These are phyloP conservation scores for Leptomonas pyrrhocoris DNA, from an alignment of 208 protist genomes.

Conservation along the genomic window DNA sequence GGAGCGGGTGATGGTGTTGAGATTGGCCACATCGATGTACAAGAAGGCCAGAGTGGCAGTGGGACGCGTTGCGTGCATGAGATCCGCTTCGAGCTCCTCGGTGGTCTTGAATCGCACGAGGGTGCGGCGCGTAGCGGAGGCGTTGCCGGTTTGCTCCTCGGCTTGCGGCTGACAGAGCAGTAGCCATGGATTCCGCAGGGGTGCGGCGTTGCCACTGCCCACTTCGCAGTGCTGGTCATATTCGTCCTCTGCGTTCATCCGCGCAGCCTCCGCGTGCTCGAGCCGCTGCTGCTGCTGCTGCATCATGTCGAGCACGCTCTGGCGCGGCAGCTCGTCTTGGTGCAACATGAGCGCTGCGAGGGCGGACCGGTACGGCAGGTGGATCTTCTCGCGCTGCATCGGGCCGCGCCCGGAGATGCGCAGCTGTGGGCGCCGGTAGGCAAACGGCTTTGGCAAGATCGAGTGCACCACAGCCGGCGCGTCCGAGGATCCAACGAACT, in stretches of 20 bases:
- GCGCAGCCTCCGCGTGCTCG: slow-evolving; percentile 60
- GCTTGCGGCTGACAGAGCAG: slow-evolving; percentile 40
- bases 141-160: slow-evolving; percentile 18
- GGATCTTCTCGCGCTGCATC: slow-evolving; percentile 18
- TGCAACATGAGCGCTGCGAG: slow-evolving; percentile 42
- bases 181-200: slow-evolving; percentile 65
- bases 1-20: slow-evolving; percentile 26
- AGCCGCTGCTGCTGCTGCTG: slow-evolving; percentile 54
- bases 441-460: slow-evolving; percentile 74
- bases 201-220: neutral
- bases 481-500: slow-evolving; percentile 51
- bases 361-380: slow-evolving; percentile 38
- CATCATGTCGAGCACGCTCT: slow-evolving; percentile 66
- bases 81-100: slow-evolving; percentile 29
- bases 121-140: slow-evolving; percentile 9
- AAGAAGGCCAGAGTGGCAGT: slow-evolving; percentile 49
- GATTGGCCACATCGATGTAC: slow-evolving; percentile 51
- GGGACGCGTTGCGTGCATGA: slow-evolving; percentile 25
- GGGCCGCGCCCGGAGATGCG: slow-evolving; percentile 6
- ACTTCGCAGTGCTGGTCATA: slow-evolving; percentile 36
- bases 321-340: slow-evolving; percentile 44
- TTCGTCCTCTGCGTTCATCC: slow-evolving; percentile 64
- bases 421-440: slow-evolving; percentile 62
- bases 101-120: slow-evolving; percentile 28
- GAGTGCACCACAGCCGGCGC: slow-evolving; percentile 75